These are phyloP conservation scores for Leccinum barrowsii DNA, from an alignment of 768 basidiomycete species.

Conservation along the genomic window DNA sequence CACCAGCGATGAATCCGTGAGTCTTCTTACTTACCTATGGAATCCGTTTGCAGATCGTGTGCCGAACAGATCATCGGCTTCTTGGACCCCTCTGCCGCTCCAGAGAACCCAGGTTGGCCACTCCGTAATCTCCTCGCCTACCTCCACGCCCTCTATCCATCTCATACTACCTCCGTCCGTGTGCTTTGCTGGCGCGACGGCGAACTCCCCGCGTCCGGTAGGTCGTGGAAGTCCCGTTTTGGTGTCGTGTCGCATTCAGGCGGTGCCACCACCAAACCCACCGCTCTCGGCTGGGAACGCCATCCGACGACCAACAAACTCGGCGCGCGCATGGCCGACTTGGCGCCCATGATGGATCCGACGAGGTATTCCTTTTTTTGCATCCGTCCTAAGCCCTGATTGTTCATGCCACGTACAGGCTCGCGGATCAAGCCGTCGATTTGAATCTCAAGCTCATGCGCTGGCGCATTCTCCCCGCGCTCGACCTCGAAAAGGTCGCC, in stretches of 20 bases:
- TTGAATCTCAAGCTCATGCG: constrained; percentile 97
- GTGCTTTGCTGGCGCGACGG: constrained; percentile 78
- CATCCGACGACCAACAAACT: constrained; percentile 78
- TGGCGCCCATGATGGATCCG: constrained; percentile 97
- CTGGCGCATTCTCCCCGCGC: constrained; percentile 88
- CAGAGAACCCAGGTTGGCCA: constrained; percentile 83
- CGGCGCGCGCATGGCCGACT: constrained; percentile 80
- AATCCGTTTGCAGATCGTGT: constrained; percentile 19
- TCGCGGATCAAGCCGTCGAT: constrained; percentile 97
- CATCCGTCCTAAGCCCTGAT: not conserved
- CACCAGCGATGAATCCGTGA: constrained; percentile 40
- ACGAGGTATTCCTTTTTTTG: too few species aligned
- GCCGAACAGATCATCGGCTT: constrained; percentile 54
- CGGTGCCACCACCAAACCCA: constrained; percentile 36
- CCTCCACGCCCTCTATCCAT: constrained; percentile 59
- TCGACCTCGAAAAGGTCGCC: constrained; percentile 87
- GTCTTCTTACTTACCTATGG: constrained; percentile 14
- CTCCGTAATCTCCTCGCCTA: constrained; percentile 88
- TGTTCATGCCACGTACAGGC: constrained; percentile 39
- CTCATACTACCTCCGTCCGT: constrained; percentile 45
- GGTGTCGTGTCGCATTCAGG: constrained; percentile 41
- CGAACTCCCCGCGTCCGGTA: constrained; percentile 41
- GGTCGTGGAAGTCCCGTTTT: constrained; percentile 60
- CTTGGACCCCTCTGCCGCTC: constrained; percentile 80
- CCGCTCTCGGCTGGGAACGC: constrained; percentile 95